Base-by-base conservation (phyloP, 192 early-diverging fungal genomes). In the Dissophora globulifera region DNA sequence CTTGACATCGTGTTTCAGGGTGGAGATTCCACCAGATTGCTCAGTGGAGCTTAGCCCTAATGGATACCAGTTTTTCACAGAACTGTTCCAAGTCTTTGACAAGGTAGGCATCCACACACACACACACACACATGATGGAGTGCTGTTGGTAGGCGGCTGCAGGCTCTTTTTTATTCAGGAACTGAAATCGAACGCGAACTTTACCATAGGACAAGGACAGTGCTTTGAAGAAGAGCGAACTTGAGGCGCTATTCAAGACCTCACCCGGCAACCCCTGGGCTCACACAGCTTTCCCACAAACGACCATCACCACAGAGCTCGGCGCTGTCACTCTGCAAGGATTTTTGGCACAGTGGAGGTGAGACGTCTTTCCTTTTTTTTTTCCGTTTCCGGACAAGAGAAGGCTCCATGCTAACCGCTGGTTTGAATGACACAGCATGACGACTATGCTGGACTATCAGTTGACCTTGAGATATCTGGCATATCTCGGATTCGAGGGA, bases 341-440 rank as follows among this genome's bases (percentile, higher is more conserved):
- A 17, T 99, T 95, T 84, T 80, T 99, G 26, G 96, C 95, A n/a
- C 96, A 98, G 70, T 99, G 98, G 98, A 96, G 93, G 93, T 93
- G 72, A 52, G 42, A 53, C 41, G 9, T 45, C n/a, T n/a, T n/a
- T n/a, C n/a, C n/a, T n/a, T n/a, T n/a, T n/a, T n/a, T n/a, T n/a
- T n/a, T n/a, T n/a, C n/a, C n/a, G n/a, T n/a, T n/a, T n/a, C n/a
- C n/a, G n/a, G n/a, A n/a, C n/a, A n/a, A n/a, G n/a, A n/a, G n/a
- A n/a, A n/a, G n/a, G n/a, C n/a, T n/a, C n/a, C n/a, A n/a, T n/a
- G n/a, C n/a, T n/a, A n/a, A n/a, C n/a, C n/a, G n/a, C n/a, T n/a
- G n/a, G n/a, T n/a, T n/a, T n/a, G n/a, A n/a, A n/a, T n/a, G n/a
- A n/a, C n/a, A n/a, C 13, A 94, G 95, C 81, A 98, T 98, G 96